Conservation (phyloP, 2,329 filamentous ascomycete genomes). For the Cordyceps militaris region DNA sequence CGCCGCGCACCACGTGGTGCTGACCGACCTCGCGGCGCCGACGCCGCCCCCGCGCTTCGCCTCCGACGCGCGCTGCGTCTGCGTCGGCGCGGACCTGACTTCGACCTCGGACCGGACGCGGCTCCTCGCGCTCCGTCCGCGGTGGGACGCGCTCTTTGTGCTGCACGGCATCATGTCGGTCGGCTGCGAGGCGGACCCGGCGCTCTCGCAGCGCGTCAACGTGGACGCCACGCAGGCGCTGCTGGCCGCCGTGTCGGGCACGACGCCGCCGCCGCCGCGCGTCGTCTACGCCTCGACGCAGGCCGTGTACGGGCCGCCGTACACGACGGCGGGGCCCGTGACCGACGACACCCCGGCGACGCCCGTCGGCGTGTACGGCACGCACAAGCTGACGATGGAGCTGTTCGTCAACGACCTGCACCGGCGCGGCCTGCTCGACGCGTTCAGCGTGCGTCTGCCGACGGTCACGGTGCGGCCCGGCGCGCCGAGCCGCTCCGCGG, state of each 20-base stretch:
- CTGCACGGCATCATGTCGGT: slow-evolving; percentile 58
- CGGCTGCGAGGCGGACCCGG: slow-evolving; percentile 51
- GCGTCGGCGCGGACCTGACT: slow-evolving; percentile 22
- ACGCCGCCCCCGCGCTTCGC: slow-evolving; percentile 34
- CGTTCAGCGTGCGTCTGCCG: slow-evolving; percentile 49
- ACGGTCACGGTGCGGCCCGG: slow-evolving; percentile 56
- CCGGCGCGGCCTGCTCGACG: slow-evolving; percentile 49
- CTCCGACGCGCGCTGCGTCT: slow-evolving; percentile 22
- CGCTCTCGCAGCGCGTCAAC: slow-evolving; percentile 41
- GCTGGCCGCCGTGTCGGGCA: slow-evolving; percentile 42
- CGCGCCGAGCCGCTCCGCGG: slow-evolving; percentile 52
- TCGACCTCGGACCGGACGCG: slow-evolving; percentile 21
- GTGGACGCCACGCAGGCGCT: slow-evolving; percentile 47
- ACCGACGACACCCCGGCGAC: slow-evolving; percentile 38
- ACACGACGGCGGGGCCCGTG: slow-evolving; percentile 34
- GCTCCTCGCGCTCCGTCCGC: neutral
- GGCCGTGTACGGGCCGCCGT: slow-evolving; percentile 48
- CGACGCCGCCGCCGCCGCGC: slow-evolving; percentile 35
- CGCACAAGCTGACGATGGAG: slow-evolving; percentile 56
- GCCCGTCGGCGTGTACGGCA: slow-evolving; percentile 52
- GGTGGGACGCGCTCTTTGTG: slow-evolving; percentile 41
- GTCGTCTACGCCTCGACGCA: slow-evolving; percentile 52
- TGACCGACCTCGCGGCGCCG: slow-evolving; percentile 51
- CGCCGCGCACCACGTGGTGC: slow-evolving; percentile 37
- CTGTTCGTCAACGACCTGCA: slow-evolving; percentile 27